Percentiles rank a stretch among this genome's conserved stretches.
Evolutionary conservation across 2,329 filamentous ascomycete species (phyloP).

Genomic region (Geosmithia flava): DNA sequence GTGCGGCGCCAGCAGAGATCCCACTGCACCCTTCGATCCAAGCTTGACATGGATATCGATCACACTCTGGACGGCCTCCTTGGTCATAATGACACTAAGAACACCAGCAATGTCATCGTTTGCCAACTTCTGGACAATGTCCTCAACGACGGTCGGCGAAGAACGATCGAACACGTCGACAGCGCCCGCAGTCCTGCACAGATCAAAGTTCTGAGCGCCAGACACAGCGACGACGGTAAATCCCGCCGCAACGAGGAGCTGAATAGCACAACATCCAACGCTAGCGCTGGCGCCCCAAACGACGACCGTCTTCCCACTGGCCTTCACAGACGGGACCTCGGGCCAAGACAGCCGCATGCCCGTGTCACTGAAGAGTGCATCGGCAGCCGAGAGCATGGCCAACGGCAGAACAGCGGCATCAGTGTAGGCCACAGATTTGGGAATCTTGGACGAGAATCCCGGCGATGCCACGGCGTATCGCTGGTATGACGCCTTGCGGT

Average conservation of each 20-base stretch:
- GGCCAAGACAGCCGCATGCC: background rate
- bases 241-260: slow-evolving; percentile 26
- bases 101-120: slow-evolving; percentile 10
- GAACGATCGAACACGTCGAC: slow-evolving; percentile 25
- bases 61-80: slow-evolving; percentile 10
- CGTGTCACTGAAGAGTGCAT: slow-evolving; percentile 9
- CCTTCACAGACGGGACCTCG: background rate
- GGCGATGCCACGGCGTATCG: slow-evolving; percentile 7
- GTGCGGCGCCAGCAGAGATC: background rate
- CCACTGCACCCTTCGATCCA: slow-evolving; percentile 2
- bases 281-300: slow-evolving; percentile 34
- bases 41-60: slow-evolving; percentile 10
- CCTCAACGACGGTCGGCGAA: slow-evolving; percentile 11
- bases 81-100: slow-evolving; percentile 11
- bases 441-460: slow-evolving; percentile 12
- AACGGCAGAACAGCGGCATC: slow-evolving; percentile 9
- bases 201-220: slow-evolving; percentile 24
- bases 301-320: slow-evolving; percentile 8
- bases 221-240: slow-evolving; percentile 27
- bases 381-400: slow-evolving; percentile 13
- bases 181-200: slow-evolving; percentile 25
- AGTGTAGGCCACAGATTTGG: slow-evolving; percentile 9
- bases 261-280: slow-evolving; percentile 30
- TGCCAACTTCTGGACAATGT: slow-evolving; percentile 11
- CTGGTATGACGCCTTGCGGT: slow-evolving; percentile 1